Conservation (phyloP, 75 land plant species). For the Ceratopteris richardii region DNA sequence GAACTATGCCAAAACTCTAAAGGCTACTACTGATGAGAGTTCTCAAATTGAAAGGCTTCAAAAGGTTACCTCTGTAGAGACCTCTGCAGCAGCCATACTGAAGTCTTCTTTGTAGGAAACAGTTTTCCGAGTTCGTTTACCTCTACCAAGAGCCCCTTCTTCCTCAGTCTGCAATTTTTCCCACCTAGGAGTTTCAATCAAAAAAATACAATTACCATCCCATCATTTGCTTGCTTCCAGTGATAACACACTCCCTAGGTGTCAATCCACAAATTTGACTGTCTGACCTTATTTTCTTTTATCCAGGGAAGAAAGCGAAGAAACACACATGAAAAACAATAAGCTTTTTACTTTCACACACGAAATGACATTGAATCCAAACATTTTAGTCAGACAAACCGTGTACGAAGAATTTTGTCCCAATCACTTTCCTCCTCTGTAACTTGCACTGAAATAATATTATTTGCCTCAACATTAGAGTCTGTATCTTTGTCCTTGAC, state of each 20-base stretch:
- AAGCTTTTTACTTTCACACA: too few species aligned
- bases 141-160: constrained; percentile 94
- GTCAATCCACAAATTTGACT: too few species aligned
- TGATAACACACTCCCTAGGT: too few species aligned
- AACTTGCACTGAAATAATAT: background rate
- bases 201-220: background rate
- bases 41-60: too few species aligned
- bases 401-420: constrained; percentile 70
- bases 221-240: too few species aligned
- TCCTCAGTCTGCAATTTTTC: constrained; percentile 82
- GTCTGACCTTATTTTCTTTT: too few species aligned
- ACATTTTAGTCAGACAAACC: too few species aligned
- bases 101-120: constrained; percentile 74
- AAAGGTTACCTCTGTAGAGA: constrained; percentile 51
- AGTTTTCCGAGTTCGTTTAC: constrained; percentile 78
- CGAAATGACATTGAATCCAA: too few species aligned
- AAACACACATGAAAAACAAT: too few species aligned
- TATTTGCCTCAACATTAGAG: background rate
- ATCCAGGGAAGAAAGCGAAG: background rate
- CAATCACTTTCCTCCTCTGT: constrained; percentile 69
- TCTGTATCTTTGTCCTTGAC: background rate
- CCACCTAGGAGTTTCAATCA: constrained; percentile 47
- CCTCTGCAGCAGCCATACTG: constrained; percentile 43
- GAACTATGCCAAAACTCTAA: too few species aligned
- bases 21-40: too few species aligned